Evolutionary conservation across 768 basidiomycete genomes (phyloP).

Genomic region (Leccinellum luteum): DNA sequence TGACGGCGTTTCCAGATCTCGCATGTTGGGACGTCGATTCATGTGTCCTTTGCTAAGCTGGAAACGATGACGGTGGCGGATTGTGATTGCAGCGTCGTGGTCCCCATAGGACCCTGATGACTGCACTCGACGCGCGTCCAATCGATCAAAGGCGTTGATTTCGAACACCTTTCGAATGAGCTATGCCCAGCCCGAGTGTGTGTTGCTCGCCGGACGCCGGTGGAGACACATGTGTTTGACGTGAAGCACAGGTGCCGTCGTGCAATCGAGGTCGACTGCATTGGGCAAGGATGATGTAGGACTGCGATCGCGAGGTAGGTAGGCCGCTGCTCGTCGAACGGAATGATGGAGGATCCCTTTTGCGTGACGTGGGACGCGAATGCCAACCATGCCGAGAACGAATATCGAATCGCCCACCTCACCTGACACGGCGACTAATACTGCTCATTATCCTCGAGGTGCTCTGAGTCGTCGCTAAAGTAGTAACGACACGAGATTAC

Average conservation of each 20-base stretch:
- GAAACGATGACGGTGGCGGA: background rate
- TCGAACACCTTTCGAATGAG: background rate
- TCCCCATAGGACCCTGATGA: background rate
- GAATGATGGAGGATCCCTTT: background rate
- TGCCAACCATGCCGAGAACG: too few relatives aligned
- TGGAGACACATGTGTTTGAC: background rate
- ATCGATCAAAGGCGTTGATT: background rate
- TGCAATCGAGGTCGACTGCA: background rate
- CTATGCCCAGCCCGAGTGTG: background rate
- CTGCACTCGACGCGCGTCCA: background rate
- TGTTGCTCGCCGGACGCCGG: background rate
- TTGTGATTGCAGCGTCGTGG: background rate
- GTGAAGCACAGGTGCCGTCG: background rate
- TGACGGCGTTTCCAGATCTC: too few relatives aligned
- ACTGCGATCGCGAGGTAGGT: background rate
- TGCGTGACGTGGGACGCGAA: background rate
- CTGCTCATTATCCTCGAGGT: background rate
- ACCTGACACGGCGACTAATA: background rate
- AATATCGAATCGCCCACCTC: background rate
- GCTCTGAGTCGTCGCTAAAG: background rate
- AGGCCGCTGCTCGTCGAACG: background rate
- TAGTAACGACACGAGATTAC: background rate
- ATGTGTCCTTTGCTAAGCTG: background rate
- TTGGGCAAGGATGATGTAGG: background rate
- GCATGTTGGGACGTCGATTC: background rate